Evolutionary conservation across 495 filamentous ascomycete species (phyloP), one percentile per base, ranked within the genome.

Genomic region (Parathielavia hyrcaniae): DNA sequence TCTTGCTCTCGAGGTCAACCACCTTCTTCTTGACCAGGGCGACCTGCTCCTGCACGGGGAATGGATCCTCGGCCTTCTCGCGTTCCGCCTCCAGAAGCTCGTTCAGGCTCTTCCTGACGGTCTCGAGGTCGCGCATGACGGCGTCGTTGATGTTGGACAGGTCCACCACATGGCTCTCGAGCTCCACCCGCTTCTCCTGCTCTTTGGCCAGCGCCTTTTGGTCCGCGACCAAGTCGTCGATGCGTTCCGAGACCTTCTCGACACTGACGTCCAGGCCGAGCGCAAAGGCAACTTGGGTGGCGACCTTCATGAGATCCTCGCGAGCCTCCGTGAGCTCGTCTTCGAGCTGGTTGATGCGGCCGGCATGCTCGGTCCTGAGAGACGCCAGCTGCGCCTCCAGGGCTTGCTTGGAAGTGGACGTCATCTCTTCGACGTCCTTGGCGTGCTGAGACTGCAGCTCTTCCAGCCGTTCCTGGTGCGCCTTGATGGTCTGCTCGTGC

Each of bases 21-120:
- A 88, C 85, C 74, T 85, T 85, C 75, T 87, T 83, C 68, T 88
- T 81, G 63, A 89, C 76, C 39, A 84, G 78, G n/a, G 84, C 77
- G 64, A 90, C 77, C 61, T 91, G 85, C 50, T 84, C 83, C 51
- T 83, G 66, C 50, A 88, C 82, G 16, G 81, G 79, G 58, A 80
- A 78, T 16, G 81, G 73, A 57, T 78, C 76, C 71, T 84, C 77
- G 9, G 70, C 47, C 49, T 55, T 63, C 13, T 66, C 70, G 35
- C 63, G 64, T 39, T 77, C 71, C 7, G 62, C 62, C 38, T 68
- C 70, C 12, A 82, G 65, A 57, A 83, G 57, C 35, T 72, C 73
- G 20, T 72, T 67, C 35, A 83, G 55, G 12, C 73, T 71, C 19
- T 64, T 66, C 62, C 78, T 76, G 59, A 80, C 75, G 20, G 70